Percentiles rank a stretch among this genome's conserved stretches.
Conservation (phyloP, 192 early-diverging fungal species). For the Coemansia sp. region DNA sequence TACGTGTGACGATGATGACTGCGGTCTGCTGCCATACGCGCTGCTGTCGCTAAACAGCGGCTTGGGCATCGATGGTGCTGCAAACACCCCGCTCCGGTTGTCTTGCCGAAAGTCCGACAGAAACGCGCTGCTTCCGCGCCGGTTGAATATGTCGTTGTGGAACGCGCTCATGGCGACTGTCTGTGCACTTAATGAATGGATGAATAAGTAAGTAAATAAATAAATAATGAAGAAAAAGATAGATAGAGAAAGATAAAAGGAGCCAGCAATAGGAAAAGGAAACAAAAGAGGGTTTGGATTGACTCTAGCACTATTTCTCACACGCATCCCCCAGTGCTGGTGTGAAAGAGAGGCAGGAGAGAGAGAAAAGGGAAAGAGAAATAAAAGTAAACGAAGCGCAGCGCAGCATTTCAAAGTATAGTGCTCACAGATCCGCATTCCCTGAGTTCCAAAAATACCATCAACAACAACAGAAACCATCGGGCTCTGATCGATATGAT, state of each 20-base stretch:
- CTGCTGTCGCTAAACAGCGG: constrained; percentile 29
- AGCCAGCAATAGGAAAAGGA: not conserved
- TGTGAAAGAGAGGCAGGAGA: no score
- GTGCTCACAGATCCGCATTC: no score
- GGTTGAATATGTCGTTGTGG: constrained; percentile 49
- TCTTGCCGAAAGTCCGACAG: constrained; percentile 33
- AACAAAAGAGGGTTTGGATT: not conserved
- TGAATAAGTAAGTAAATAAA: constrained; percentile 9
- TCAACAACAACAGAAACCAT: no score
- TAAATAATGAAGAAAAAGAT: not conserved
- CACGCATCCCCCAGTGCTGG: no score
- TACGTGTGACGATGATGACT: not conserved
- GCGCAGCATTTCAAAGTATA: no score
- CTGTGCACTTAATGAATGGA: not conserved
- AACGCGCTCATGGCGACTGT: constrained; percentile 36
- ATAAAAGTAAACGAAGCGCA: no score
- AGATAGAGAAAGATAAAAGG: not conserved
- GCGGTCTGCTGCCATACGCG: constrained; percentile 5
- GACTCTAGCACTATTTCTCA: no score
- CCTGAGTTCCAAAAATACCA: no score
- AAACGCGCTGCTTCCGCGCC: constrained; percentile 26
- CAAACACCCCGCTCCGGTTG: constrained; percentile 39
- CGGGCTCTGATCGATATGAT: no score
- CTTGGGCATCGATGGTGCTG: constrained; percentile 39
- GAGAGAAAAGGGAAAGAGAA: no score